Base-by-base conservation (phyloP, 2,329 filamentous ascomycete genomes). In the Elsinoe australis region DNA sequence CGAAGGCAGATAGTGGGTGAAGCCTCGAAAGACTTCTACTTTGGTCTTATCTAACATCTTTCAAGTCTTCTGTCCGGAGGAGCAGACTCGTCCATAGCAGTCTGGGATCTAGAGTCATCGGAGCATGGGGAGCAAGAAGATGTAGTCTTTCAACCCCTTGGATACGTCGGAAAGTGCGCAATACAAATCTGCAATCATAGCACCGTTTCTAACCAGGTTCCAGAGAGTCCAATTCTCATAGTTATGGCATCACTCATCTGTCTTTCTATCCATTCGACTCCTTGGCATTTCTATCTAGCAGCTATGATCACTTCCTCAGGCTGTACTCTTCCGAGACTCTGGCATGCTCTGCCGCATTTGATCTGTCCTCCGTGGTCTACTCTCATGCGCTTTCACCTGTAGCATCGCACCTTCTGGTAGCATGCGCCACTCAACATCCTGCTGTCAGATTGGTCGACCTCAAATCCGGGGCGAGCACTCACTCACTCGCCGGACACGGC, bases 381-480 rank as follows among this genome's bases (percentile, higher is more conserved):
- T 81, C 83, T 1, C 88, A 95, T 63, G 80, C 85, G 0, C 74
- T 86, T 19, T 94, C 88, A 1, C 76, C 82, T 33, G 69, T 89
- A 50, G 76, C 87, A 49, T 69, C 78, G 46, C 75, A 88, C 59
- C 72, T 94, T 0, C 75, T 95, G 3, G 85, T 95, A 7, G 88
- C 90, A 7, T 92, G 87, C 59, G 89, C 85, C 0, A 94, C 88
- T 0, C 87, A 94, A 54, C 82, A 92, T 61, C 86, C 87, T 5
- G 76, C 85, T 19, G 84, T 95, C 10, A 81, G 88, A 12, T 76
- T 96, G 5, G 79, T 95, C 4, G 90, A 96, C 61, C 73, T 95
- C 26, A 83, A 85, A 46, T 89, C 88, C 1, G 87, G 87, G 2
- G 77, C 87, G 12, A 79, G 76, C 39, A 71, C 78, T 53, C 63